phyloP scores from a whole-genome alignment of 2,329 filamentous ascomycete genomes.

The Knufia fluminis region DNA sequence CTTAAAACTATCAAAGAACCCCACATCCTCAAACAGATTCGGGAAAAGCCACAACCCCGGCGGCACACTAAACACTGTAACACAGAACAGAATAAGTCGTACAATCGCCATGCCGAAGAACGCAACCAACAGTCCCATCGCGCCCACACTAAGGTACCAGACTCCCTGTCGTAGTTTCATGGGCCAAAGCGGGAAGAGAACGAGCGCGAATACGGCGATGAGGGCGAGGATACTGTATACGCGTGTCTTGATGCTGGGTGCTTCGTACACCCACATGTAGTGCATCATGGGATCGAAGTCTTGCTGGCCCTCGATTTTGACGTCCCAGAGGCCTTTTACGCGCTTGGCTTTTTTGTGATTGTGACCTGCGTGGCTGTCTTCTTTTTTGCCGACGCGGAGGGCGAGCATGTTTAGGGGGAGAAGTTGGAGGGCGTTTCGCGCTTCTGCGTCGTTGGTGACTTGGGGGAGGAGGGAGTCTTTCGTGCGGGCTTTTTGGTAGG shows the following conservation, averaged over 20 bases:
- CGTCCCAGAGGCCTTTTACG: slow-evolving; percentile 91
- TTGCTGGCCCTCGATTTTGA: slow-evolving; percentile 92
- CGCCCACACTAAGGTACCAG: slow-evolving; percentile 93
- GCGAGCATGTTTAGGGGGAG: slow-evolving; percentile 91
- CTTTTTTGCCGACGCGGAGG: slow-evolving; percentile 71
- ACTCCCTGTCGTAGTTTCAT: slow-evolving; percentile 83
- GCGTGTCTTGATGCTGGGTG: slow-evolving; percentile 86
- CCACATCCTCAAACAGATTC: slow-evolving; percentile 96
- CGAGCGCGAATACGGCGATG: slow-evolving; percentile 72
- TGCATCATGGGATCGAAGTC: slow-evolving; percentile 63
- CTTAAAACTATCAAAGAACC: slow-evolving; percentile 94
- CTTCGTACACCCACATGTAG: slow-evolving; percentile 95
- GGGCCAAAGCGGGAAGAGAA: slow-evolving; percentile 95
- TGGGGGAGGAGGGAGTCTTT: slow-evolving; percentile 77
- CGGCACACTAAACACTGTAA: slow-evolving; percentile 75
- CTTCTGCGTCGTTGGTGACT: slow-evolving; percentile 76
- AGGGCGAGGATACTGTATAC: slow-evolving; percentile 80
- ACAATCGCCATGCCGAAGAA: slow-evolving; percentile 99
- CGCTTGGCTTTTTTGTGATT: slow-evolving; percentile 75
- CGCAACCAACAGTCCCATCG: slow-evolving; percentile 77
- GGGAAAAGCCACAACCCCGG: slow-evolving; percentile 98
- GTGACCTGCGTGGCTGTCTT: slow-evolving; percentile 65
- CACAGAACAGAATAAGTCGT: slow-evolving; percentile 83
- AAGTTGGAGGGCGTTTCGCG: slow-evolving; percentile 90
- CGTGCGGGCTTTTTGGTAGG: slow-evolving; percentile 72